These are phyloP conservation scores for Funneliformis caledonium DNA, from an alignment of 371 early-diverging fungal species.

Conservation along the genomic window DNA sequence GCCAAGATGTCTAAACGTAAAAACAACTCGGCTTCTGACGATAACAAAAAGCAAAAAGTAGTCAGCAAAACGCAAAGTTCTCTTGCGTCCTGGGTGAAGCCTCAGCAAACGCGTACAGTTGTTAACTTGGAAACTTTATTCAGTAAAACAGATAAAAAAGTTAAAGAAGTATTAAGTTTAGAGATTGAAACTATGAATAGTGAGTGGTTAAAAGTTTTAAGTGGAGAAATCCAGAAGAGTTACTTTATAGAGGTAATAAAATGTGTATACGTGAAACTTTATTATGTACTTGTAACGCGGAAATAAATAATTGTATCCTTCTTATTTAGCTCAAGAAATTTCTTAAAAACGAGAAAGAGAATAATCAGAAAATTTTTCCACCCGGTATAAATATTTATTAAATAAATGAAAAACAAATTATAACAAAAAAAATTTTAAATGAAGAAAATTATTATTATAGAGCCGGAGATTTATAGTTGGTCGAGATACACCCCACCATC, in stretches of 20 bases:
- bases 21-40: too few relatives aligned
- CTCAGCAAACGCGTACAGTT: not conserved
- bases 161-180: conserved; percentile 61
- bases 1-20: conserved; percentile 13
- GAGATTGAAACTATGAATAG: conserved; percentile 75
- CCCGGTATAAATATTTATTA: conserved; percentile 52
- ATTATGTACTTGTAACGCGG: too few relatives aligned
- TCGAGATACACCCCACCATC: conserved; percentile 68
- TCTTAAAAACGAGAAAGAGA: conserved; percentile 58
- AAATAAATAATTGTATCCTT: conserved; percentile 18
- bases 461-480: conserved; percentile 79
- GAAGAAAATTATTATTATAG: conserved; percentile 41
- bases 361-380: conserved; percentile 71
- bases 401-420: not conserved
- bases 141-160: conserved; percentile 46
- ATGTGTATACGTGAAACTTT: not conserved
- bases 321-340: conserved; percentile 68
- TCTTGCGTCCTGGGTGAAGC: not conserved
- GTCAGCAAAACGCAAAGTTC: not conserved
- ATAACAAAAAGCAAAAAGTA: conserved; percentile 15
- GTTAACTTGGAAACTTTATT: not conserved
- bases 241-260: conserved; percentile 71
- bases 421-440: not conserved
- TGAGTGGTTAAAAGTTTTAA: conserved; percentile 78
- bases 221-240: conserved; percentile 72